Conservation (phyloP, 75 land plant species). For the Selaginella tamariscina region DNA sequence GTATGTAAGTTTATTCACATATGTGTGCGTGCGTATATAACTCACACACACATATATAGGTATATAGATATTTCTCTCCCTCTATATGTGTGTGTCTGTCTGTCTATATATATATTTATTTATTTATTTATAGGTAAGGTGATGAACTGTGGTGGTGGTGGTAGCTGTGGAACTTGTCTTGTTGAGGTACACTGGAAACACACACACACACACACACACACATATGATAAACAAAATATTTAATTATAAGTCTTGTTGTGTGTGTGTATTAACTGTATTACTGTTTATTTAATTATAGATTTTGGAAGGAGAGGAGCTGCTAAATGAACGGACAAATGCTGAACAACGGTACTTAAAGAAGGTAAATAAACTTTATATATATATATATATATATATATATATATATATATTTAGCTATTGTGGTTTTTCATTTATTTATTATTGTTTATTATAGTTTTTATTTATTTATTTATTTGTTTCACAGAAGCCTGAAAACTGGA, state of each 20-base stretch:
- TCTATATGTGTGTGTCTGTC: too few species aligned
- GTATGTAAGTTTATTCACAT: too few species aligned
- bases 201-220: not conserved
- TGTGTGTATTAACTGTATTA: not conserved
- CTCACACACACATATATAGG: too few species aligned
- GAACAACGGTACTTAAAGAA: conserved; percentile 74
- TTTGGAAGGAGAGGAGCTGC: conserved; percentile 67
- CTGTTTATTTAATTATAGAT: conserved; percentile 41
- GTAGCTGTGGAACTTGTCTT: conserved; percentile 96
- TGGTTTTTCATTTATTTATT: not conserved
- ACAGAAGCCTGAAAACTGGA: conserved; percentile 97
- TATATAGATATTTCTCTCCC: too few species aligned
- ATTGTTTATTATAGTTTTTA: too few species aligned
- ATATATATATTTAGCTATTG: too few species aligned
- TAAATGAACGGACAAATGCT: conserved; percentile 74
- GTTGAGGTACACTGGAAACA: conserved; percentile 93
- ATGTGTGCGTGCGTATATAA: too few species aligned
- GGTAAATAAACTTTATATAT: conserved; percentile 19
- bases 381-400: too few species aligned
- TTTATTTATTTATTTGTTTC: too few species aligned
- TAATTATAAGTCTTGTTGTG: not conserved
- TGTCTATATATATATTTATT: too few species aligned
- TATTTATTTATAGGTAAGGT: conserved; percentile 53
- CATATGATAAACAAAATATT: not conserved
- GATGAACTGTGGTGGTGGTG: conserved; percentile 98